Conservation (phyloP, 164 flowering plant species). For the Chimonanthus praecox region DNA sequence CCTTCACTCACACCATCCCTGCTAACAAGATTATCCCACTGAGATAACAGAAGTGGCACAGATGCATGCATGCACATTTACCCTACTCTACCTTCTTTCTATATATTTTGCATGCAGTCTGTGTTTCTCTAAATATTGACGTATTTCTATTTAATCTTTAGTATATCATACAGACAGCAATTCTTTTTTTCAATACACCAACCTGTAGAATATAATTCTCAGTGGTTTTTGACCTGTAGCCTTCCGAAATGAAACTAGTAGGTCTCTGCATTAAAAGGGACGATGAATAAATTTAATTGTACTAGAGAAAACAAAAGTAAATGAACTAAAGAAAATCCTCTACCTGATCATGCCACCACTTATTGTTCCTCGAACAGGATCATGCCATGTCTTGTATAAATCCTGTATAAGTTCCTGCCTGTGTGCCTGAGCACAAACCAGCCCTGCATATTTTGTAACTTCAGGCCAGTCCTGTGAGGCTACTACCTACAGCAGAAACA, state of each 20-base stretch:
- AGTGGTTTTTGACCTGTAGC: constrained; percentile 89
- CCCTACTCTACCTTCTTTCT: not conserved
- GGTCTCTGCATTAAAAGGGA: constrained; percentile 56
- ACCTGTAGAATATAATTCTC: constrained; percentile 90
- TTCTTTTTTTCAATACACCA: not conserved
- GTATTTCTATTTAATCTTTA: not conserved
- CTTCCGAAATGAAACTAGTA: constrained; percentile 74
- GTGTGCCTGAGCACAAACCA: constrained; percentile 32
- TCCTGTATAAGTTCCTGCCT: constrained; percentile 32
- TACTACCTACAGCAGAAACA: constrained; percentile 23
- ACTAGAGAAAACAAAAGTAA: not conserved
- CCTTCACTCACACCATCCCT: constrained; percentile 60
- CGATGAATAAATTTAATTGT: not conserved
- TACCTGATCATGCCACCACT: constrained; percentile 31
- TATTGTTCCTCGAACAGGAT: constrained; percentile 20
- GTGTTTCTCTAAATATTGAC: not conserved
- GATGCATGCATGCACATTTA: not conserved
- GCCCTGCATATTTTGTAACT: constrained; percentile 21
- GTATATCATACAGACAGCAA: not conserved
- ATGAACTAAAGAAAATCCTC: not conserved
- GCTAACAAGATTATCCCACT: constrained; percentile 1
- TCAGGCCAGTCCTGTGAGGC: constrained; percentile 32
- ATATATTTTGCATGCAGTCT: not conserved
- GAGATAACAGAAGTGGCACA: not conserved
- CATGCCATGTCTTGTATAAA: constrained; percentile 26